Evolutionary conservation across 2,329 filamentous ascomycete species (phyloP).

Genomic region (Trichophaea hybrida): DNA sequence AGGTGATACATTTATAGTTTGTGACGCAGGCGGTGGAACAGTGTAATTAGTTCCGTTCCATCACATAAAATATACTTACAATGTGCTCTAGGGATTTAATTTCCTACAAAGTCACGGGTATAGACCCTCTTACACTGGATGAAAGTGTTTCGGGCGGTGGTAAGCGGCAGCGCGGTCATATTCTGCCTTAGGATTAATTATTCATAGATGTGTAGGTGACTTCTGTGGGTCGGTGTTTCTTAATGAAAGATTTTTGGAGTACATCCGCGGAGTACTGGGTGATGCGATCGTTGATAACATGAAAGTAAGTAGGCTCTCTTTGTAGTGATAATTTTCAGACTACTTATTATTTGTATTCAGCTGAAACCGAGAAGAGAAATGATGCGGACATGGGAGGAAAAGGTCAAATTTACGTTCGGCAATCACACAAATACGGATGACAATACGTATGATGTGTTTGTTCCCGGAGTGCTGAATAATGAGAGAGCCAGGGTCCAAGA

Average conservation of each 20-base stretch:
- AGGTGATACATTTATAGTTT: constrained; percentile 47
- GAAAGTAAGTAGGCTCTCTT: constrained; percentile 37
- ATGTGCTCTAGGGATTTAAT: constrained; percentile 38
- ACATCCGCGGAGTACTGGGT: constrained; percentile 53
- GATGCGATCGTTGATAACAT: constrained; percentile 54
- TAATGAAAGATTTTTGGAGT: constrained; percentile 67
- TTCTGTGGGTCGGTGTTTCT: constrained; percentile 45
- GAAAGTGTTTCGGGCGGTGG: constrained; percentile 69
- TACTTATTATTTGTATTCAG: not conserved
- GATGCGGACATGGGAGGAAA: constrained; percentile 9
- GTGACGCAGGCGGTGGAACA: constrained; percentile 44
- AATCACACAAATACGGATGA: not conserved
- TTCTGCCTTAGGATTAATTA: not conserved
- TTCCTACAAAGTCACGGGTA: constrained; percentile 63
- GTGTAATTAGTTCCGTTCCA: constrained; percentile 35
- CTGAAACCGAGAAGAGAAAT: not conserved
- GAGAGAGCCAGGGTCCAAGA: constrained; percentile 60
- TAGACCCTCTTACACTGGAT: constrained; percentile 57
- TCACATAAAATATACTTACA: not conserved
- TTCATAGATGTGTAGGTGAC: not conserved
- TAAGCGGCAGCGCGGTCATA: constrained; percentile 35
- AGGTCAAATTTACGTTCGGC: constrained; percentile 20
- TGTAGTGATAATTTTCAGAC: not conserved
- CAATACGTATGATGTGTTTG: not conserved
- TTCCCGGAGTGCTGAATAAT: constrained; percentile 49